Base-by-base conservation (phyloP, 106 monocot species). In the Dioscorea zingiberensis region DNA sequence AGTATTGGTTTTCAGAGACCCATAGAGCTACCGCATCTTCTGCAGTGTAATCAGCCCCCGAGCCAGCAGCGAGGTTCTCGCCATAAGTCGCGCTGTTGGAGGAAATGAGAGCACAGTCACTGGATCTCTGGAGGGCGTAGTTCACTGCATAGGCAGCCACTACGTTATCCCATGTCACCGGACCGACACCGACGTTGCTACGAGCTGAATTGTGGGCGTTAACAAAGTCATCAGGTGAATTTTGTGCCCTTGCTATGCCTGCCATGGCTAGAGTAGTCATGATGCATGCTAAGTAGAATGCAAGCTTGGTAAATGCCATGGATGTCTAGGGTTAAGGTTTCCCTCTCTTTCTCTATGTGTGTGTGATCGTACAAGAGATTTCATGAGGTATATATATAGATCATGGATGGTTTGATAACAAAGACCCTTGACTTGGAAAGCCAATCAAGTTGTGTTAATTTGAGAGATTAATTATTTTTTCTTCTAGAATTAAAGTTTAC, bases 21-120 rank as follows among this genome's bases (percentile, higher is more conserved):
- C 81, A 81, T 17, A 0, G 1, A 14, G 9, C 25, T 13, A 81
- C 72, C 0, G 76, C 81, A 21, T 62, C 56, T 0, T 21, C 14
- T 1, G 67, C 81, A n/a, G 68, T 22, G 60, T 19, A 69, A 49
- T 44, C 63, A 7, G 11, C 45, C 38, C 67, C 68, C 1, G 13
- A 56, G 16, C 76, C 71, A 67, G 28, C 23, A 47, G 47, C 47
- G 38, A 64, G 45, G 64, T 64, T 64, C 64, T 64, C 64, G 15
- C 64, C 80, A 61, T 80, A 80, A 0, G 74, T 74, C 3, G n/a
- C n/a, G n/a, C 74, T 59, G 0, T 55, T 59, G 22, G 80, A 80
- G 53, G 70, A 69, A 8, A 65, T 44, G 21, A 80, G 55, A 22
- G 15, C 7, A 59, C 79, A 80, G 49, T 80, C 74, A 16, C 58